A percentile compares a stretch with the other conserved stretches of the same genome.
Evolutionary conservation across 2,329 filamentous ascomycete genomes (phyloP).

Genomic region (Aspergillus clavatus): DNA sequence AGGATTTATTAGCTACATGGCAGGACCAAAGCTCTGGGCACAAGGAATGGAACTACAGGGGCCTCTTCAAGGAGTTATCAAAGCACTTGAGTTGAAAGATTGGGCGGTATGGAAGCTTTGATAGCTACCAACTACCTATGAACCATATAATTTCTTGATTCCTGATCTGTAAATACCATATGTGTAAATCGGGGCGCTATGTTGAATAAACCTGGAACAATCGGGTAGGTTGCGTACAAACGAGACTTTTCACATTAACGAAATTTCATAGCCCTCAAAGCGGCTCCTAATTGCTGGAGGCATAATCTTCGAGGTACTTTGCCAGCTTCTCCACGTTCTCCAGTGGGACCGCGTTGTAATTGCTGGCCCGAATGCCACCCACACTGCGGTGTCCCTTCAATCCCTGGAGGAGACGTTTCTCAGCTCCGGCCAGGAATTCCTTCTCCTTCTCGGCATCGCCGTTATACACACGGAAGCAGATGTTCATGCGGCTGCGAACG

Average conservation of each 20-base stretch:
- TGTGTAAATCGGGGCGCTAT: slow-evolving; percentile 1
- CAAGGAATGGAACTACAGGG: slow-evolving; percentile 71
- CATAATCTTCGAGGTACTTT: slow-evolving; percentile 51
- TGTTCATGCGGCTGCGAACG: slow-evolving; percentile 85
- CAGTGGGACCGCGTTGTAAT: slow-evolving; percentile 77
- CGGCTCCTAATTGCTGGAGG: slow-evolving; percentile 19
- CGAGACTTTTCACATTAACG: not conserved
- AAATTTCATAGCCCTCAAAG: not conserved
- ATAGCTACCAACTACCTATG: slow-evolving; percentile 9
- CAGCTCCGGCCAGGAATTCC: slow-evolving; percentile 69
- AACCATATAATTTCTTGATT: not conserved
- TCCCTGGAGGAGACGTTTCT: slow-evolving; percentile 65
- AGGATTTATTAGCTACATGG: slow-evolving; percentile 77
- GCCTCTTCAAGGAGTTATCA: slow-evolving; percentile 63
- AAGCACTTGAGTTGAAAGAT: slow-evolving; percentile 52
- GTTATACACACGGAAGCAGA: slow-evolving; percentile 75
- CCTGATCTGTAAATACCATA: not conserved
- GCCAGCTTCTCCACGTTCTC: slow-evolving; percentile 41
- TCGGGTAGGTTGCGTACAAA: not conserved
- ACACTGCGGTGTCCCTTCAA: slow-evolving; percentile 86
- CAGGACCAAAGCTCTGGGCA: slow-evolving; percentile 72
- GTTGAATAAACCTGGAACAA: slow-evolving; percentile 3
- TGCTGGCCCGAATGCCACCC: slow-evolving; percentile 78
- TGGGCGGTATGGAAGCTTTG: slow-evolving; percentile 59
- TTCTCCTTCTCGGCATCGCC: slow-evolving; percentile 69